phyloP scores from a whole-genome alignment of 352 stramenopile species.

The Phytophthora pluvialis region DNA sequence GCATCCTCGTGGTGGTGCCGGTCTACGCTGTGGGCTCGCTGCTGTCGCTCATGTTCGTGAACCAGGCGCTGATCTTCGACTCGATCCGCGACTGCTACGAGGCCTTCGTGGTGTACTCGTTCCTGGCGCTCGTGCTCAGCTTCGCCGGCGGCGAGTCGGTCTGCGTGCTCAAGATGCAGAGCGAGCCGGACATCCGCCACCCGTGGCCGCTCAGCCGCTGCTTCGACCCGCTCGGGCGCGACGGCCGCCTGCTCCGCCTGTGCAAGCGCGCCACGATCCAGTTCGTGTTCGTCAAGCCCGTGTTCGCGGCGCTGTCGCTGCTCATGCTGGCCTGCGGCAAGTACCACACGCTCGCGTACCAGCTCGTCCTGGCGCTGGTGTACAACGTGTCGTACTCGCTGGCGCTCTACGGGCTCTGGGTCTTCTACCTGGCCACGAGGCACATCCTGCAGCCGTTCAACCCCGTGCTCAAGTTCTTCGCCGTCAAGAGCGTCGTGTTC shows the following conservation, averaged over 20 bases:
- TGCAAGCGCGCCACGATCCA: constrained; percentile 93
- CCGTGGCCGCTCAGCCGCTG: constrained; percentile 83
- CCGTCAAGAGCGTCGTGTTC: constrained; percentile 93
- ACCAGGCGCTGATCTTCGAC: constrained; percentile 86
- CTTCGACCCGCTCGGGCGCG: constrained; percentile 74
- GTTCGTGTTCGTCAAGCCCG: constrained; percentile 92
- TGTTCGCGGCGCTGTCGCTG: constrained; percentile 88
- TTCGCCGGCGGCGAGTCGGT: constrained; percentile 89
- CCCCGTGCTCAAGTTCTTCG: constrained; percentile 93
- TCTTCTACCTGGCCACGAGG: constrained; percentile 92
- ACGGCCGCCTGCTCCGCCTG: constrained; percentile 81
- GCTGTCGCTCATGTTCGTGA: constrained; percentile 82
- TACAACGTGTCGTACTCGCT: constrained; percentile 93
- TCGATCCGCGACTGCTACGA: constrained; percentile 93
- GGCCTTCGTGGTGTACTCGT: constrained; percentile 93
- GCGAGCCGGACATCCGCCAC: constrained; percentile 80
- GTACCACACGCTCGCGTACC: constrained; percentile 84
- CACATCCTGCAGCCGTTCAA: constrained; percentile 86
- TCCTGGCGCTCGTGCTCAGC: constrained; percentile 91
- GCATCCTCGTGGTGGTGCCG: constrained; percentile 88
- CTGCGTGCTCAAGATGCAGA: constrained; percentile 90
- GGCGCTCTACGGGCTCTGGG: constrained; percentile 89
- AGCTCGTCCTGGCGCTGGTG: constrained; percentile 83
- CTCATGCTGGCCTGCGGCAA: constrained; percentile 77
- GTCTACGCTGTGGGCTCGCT: constrained; percentile 89